Percentiles rank a stretch among this genome's conserved stretches.
These are phyloP conservation scores for Pseudopithomyces maydicus DNA, from an alignment of 2,329 filamentous ascomycete species.

Conservation along the genomic window DNA sequence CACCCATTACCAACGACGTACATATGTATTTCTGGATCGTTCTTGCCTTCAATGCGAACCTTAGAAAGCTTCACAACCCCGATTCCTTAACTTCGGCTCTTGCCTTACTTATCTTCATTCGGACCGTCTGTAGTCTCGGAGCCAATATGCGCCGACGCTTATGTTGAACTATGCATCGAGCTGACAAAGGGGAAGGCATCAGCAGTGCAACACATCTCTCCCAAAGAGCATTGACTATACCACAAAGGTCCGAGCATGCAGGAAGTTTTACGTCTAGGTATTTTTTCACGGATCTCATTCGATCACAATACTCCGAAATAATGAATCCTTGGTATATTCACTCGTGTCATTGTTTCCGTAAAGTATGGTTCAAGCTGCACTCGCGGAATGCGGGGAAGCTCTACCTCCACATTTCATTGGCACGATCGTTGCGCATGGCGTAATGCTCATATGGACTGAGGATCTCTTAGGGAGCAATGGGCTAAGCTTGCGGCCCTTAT, in stretches of 20 bases:
- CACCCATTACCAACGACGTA: too few species aligned
- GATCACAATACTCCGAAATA: background rate
- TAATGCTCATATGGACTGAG: constrained; percentile 37
- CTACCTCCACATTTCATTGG: constrained; percentile 35
- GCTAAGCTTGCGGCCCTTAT: constrained; percentile 12
- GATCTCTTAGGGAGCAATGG: constrained; percentile 23
- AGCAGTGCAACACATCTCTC: background rate
- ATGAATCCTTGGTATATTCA: constrained; percentile 14
- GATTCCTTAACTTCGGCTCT: background rate
- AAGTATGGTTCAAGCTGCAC: constrained; percentile 30
- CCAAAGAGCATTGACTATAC: background rate
- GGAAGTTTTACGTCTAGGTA: background rate
- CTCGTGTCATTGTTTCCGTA: constrained; percentile 29
- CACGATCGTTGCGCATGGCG: constrained; percentile 37
- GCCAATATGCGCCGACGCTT: background rate
- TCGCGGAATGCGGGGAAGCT: constrained; percentile 40
- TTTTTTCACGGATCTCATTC: background rate
- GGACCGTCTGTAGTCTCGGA: background rate
- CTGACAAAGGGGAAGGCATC: background rate
- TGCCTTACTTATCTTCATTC: background rate
- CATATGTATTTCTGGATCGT: too few species aligned
- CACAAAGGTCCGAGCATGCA: background rate
- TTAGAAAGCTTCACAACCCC: background rate
- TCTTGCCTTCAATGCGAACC: too few species aligned
- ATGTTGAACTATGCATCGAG: background rate